Conservation (phyloP, 495 filamentous ascomycete genomes). For the Hypoxylon perforatum region DNA sequence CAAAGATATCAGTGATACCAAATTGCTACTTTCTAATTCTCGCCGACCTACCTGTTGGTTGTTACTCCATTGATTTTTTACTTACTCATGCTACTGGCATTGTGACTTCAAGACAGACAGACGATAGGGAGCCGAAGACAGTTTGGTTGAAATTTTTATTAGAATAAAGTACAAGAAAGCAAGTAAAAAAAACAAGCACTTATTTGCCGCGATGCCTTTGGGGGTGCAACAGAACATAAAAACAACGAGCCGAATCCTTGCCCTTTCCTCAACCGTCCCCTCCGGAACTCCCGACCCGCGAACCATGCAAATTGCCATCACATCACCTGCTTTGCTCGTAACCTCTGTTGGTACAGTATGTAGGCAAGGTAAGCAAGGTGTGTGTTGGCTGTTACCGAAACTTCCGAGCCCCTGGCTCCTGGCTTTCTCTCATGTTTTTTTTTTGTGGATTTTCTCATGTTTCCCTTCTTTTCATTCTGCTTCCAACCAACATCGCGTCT, state of each 20-base stretch:
- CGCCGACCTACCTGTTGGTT: not conserved
- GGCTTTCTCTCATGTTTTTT: not conserved
- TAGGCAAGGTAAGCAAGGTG: too few relatives aligned
- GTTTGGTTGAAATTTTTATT: too few relatives aligned
- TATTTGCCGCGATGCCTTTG: too few relatives aligned
- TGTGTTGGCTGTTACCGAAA: conserved; percentile 9
- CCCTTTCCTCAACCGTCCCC: not conserved
- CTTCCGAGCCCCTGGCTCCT: conserved; percentile 34
- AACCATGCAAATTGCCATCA: conserved; percentile 26
- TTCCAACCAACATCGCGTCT: not conserved
- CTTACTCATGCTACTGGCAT: not conserved
- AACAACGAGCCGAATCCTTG: too few relatives aligned
- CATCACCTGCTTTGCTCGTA: too few relatives aligned
- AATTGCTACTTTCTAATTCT: not conserved
- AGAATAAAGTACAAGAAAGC: too few relatives aligned
- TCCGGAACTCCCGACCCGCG: conserved; percentile 17
- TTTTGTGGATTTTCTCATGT: not conserved
- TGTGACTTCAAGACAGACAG: too few relatives aligned
- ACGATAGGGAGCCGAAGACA: too few relatives aligned
- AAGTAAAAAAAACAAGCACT: too few relatives aligned
- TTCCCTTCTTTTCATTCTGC: not conserved
- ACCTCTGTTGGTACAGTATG: too few relatives aligned
- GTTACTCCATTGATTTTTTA: not conserved
- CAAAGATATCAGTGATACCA: not conserved
- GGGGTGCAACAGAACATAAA: too few relatives aligned